Base-by-base conservation (phyloP, 768 basidiomycete species). In the Kwoniella pini region DNA sequence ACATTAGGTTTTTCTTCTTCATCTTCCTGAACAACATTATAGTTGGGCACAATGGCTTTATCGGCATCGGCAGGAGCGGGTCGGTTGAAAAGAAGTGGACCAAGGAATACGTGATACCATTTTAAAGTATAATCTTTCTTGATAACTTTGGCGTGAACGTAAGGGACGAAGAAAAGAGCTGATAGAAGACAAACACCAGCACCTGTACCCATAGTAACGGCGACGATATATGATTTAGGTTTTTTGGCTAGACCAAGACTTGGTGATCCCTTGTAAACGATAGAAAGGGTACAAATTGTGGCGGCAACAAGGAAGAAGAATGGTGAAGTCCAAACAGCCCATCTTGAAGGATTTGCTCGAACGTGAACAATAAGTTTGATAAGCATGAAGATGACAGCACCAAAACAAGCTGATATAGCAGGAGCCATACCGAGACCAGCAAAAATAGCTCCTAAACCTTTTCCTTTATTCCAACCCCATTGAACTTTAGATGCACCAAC, bases 391-490 rank as follows among this genome's bases (percentile, higher is more conserved):
- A 79, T 44, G 52, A 64, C 56, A 21, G 79, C 70, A 2, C 54
- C 80, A 62, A 81, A 80, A 9, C 71, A 77, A 22, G 66, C 80
- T 15, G 77, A 62, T n/a, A 78, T 69, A 19, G 67, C 64, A 11
- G 78, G 78, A 2, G 78, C 77, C 48, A 79, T 73, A 53, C 63
- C 63, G 31, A 78, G 68, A 57, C 79, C 79, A 17, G 75, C 76
- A 33, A 77, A 81, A 69, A 80, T 79, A 43, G 77, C 72, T 28
- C 73, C 77, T 22, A 80, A 60, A 54, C 80, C 81, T 63, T 78
- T 79, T 24, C 78, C 80, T 40, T 65, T 65, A 62, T 81, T 79
- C 81, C 81, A 82, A 11, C 81, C 81, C 81, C 81, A 82, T 36
- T 77, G 57, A 39, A 81, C 80, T 1, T 77, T 65, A 24, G 68